Percentiles rank a stretch among this genome's conserved stretches.
These are phyloP conservation scores for Cladosporium sp. DNA, from an alignment of 2,329 filamentous ascomycete species.

Conservation along the genomic window DNA sequence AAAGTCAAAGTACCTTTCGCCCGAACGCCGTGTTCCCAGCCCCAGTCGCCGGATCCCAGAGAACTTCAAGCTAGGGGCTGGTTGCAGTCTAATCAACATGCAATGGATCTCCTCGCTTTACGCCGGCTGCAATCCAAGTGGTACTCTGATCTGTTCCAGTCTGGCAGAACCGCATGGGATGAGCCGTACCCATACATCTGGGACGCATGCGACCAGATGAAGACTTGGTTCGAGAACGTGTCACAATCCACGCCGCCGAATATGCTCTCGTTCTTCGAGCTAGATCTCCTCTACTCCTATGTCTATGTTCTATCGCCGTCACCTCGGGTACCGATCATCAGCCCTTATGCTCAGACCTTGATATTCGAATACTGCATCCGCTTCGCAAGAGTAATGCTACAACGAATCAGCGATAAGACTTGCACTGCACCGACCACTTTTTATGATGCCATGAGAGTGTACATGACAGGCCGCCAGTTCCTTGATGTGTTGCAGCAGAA, in stretches of 20 bases:
- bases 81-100: slow-evolving; percentile 57
- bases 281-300: slow-evolving; percentile 86
- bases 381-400: slow-evolving; percentile 71
- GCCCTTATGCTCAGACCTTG: slow-evolving; percentile 68
- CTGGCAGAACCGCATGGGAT: slow-evolving; percentile 60
- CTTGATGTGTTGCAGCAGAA: slow-evolving; percentile 51
- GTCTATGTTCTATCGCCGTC: slow-evolving; percentile 84
- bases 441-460: slow-evolving; percentile 78
- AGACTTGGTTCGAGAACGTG: slow-evolving; percentile 73
- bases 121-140: slow-evolving; percentile 80
- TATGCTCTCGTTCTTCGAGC: slow-evolving; percentile 71
- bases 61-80: slow-evolving; percentile 36
- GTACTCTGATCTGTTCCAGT: slow-evolving; percentile 85
- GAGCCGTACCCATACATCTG: slow-evolving; percentile 68
- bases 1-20: slow-evolving; percentile 69
- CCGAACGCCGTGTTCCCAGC: slow-evolving; percentile 19
- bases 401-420: slow-evolving; percentile 54
- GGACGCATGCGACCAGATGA: slow-evolving; percentile 70
- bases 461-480: slow-evolving; percentile 58
- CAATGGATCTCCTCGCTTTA: slow-evolving; percentile 72
- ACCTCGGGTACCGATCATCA: slow-evolving; percentile 63
- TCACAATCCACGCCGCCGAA: slow-evolving; percentile 58
- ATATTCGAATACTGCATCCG: slow-evolving; percentile 81
- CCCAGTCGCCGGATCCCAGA: slow-evolving; percentile 19
- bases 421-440: slow-evolving; percentile 71